Conservation (phyloP, 768 basidiomycete species). For the Leucocoprinus birnbaumii region DNA sequence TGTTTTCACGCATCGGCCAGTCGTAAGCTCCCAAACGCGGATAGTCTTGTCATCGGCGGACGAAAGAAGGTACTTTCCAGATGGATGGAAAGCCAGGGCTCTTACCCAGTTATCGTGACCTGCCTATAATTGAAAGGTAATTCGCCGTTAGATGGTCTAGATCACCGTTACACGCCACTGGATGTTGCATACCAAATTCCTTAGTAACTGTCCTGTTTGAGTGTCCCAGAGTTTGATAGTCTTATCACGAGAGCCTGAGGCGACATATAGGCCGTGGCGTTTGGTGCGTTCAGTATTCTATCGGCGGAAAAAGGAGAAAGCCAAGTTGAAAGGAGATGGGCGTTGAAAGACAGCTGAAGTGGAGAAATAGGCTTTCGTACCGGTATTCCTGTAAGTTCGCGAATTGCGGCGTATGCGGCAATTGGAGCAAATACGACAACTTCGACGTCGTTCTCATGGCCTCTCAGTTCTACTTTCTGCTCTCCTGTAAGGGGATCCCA, state of each 20-base stretch:
- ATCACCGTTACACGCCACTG: neutral
- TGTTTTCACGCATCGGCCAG: slow-evolving; percentile 82
- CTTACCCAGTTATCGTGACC: slow-evolving; percentile 93
- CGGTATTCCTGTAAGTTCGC: slow-evolving; percentile 72
- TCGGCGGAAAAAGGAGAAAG: neutral
- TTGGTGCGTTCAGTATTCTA: slow-evolving; percentile 52
- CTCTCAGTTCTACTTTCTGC: slow-evolving; percentile 78
- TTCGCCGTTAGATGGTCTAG: neutral
- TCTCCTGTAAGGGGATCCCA: slow-evolving; percentile 75
- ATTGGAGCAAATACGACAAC: slow-evolving; percentile 78
- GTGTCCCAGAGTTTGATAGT: slow-evolving; percentile 91
- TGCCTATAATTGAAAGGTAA: slow-evolving; percentile 32
- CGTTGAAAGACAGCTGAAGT: slow-evolving; percentile 3
- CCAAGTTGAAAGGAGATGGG: neutral
- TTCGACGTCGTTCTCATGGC: slow-evolving; percentile 87
- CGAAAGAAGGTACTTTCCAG: slow-evolving; percentile 86
- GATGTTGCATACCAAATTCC: slow-evolving; percentile 58
- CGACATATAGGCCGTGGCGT: slow-evolving; percentile 57
- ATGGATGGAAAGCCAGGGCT: slow-evolving; percentile 85
- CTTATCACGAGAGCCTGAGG: slow-evolving; percentile 89
- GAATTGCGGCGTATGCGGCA: slow-evolving; percentile 69
- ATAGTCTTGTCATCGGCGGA: slow-evolving; percentile 92
- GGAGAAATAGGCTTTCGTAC: slow-evolving; percentile 34
- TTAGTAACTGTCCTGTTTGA: slow-evolving; percentile 75
- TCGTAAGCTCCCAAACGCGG: slow-evolving; percentile 85